A percentile compares a stretch with the other conserved stretches of the same genome.
These are phyloP conservation scores for Cladosporium sp. DNA, from an alignment of 2,329 filamentous ascomycete species.

Conservation along the genomic window DNA sequence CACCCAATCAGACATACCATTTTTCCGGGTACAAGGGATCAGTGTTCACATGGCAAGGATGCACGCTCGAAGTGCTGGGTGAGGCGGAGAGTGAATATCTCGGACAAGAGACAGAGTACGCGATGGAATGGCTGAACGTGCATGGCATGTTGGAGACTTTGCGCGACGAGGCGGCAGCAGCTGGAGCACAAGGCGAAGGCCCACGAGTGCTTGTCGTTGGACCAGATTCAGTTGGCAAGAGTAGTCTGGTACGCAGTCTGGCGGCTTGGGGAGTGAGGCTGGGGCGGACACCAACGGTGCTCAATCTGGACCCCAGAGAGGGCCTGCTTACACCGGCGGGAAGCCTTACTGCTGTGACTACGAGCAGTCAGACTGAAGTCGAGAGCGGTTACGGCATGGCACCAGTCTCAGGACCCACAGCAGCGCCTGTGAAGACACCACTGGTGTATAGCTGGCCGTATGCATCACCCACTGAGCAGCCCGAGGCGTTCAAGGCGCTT, in stretches of 20 bases:
- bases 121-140: constrained; percentile 75
- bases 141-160: constrained; percentile 80
- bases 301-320: constrained; percentile 82
- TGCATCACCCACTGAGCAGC: constrained; percentile 67
- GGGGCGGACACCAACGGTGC: constrained; percentile 72
- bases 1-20: constrained; percentile 71
- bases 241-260: constrained; percentile 47
- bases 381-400: constrained; percentile 81
- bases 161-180: constrained; percentile 53
- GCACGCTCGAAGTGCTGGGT: constrained; percentile 73
- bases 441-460: constrained; percentile 86
- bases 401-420: constrained; percentile 84
- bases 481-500: constrained; percentile 65
- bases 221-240: constrained; percentile 71
- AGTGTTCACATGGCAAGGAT: constrained; percentile 90
- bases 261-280: constrained; percentile 77
- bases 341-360: constrained; percentile 79
- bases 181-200: constrained; percentile 40
- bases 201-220: constrained; percentile 85
- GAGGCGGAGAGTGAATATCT: constrained; percentile 65
- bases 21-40: constrained; percentile 81
- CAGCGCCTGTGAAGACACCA: constrained; percentile 85
- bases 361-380: constrained; percentile 81
- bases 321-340: constrained; percentile 56
- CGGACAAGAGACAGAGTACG: constrained; percentile 71